Percentiles rank a stretch among this genome's conserved stretches.
phyloP scores from a whole-genome alignment of 1,139 yeast species.

The Nadsonia starkeyi-henricii region DNA sequence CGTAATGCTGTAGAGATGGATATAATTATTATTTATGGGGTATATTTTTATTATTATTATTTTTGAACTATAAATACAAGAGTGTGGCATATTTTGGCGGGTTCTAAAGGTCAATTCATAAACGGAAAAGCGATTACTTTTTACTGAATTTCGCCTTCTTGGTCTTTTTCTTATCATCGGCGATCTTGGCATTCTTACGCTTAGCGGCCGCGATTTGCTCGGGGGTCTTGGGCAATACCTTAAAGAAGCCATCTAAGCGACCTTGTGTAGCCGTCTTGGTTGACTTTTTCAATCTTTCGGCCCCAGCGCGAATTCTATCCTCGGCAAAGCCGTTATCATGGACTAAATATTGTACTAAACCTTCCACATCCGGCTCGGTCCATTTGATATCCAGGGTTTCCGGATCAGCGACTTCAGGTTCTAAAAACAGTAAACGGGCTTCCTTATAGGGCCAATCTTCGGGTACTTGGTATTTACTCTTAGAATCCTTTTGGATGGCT shows the following conservation, averaged over 20 bases:
- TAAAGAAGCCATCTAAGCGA: conserved; percentile 82
- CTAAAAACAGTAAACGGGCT: conserved; percentile 67
- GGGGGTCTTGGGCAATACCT: conserved; percentile 40
- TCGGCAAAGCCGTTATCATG: conserved; percentile 77
- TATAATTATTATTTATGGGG: no score
- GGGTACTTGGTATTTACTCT: conserved; percentile 67
- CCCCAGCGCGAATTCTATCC: conserved; percentile 79
- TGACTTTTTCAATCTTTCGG: conserved; percentile 71
- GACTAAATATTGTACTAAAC: conserved; percentile 57
- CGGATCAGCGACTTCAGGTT: conserved; percentile 64
- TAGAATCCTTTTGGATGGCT: conserved; percentile 44
- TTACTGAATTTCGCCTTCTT: conserved; percentile 14
- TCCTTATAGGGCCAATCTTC: conserved; percentile 90
- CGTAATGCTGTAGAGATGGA: no score
- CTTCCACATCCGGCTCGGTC: conserved; percentile 61
- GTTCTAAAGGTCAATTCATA: no score
- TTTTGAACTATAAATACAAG: no score
- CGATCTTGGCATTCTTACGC: conserved; percentile 10
- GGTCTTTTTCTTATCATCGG: conserved; percentile 18
- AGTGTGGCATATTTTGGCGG: no score
- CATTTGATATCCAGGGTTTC: conserved; percentile 50
- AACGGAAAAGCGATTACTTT: conserved; percentile 6
- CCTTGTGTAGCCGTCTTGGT: conserved; percentile 81
- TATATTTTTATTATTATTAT: no score
- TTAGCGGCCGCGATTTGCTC: conserved; percentile 1